These are phyloP conservation scores for Lycium barbarum DNA, from an alignment of 257 asterid genomes.

Conservation along the genomic window DNA sequence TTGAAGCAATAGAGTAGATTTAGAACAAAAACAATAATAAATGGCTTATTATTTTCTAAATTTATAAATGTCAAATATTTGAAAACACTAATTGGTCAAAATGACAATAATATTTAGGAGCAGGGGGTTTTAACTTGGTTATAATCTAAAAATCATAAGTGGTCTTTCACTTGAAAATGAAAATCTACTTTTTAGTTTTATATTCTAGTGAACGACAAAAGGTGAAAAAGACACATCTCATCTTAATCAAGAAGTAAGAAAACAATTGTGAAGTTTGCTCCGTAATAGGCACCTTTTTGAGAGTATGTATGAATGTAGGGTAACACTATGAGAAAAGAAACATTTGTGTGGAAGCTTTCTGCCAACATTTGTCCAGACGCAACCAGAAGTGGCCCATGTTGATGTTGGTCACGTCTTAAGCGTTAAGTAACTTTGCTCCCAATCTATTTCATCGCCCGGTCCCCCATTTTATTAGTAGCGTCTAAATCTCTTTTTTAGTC, in stretches of 20 bases:
- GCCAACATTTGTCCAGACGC: slow-evolving; percentile 15
- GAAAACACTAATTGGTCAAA: no score
- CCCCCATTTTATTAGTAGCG: no score
- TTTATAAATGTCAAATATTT: no score
- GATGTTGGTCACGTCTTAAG: not conserved
- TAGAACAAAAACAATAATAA: not conserved
- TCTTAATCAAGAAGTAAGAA: slow-evolving; percentile 1
- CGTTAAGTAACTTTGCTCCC: not conserved
- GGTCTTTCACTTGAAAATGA: no score
- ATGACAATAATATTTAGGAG: no score
- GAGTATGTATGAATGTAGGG: not conserved
- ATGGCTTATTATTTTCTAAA: not conserved
- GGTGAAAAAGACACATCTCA: no score
- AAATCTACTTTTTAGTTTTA: not conserved
- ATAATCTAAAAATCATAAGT: no score
- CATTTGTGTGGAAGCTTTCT: not conserved
- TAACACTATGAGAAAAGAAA: not conserved
- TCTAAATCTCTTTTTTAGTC: no score
- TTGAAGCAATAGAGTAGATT: not conserved
- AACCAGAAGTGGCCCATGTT: not conserved
- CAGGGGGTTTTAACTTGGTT: no score
- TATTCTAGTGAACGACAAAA: not conserved
- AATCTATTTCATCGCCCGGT: no score
- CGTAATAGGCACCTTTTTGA: not conserved
- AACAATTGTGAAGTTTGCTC: not conserved